phyloP scores from a whole-genome alignment of 345 rosid genomes.

The Bruguiera gymnorhiza region DNA sequence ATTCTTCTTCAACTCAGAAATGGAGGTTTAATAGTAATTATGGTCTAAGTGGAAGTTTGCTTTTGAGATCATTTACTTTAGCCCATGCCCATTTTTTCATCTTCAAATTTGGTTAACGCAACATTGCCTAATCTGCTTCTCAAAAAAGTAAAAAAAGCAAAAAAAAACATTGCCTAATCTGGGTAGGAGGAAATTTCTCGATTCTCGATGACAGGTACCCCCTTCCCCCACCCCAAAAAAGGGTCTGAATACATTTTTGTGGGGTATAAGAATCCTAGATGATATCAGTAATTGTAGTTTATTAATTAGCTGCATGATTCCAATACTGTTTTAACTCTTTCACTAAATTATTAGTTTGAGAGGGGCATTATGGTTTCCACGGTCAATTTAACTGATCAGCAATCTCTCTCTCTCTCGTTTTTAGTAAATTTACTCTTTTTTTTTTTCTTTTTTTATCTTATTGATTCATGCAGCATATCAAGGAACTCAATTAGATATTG shows the following conservation, averaged over 20 bases:
- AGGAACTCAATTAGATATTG: constrained; percentile 18
- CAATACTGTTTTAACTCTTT: constrained; percentile 18
- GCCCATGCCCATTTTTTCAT: background rate
- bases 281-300: constrained; percentile 15
- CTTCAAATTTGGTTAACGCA: constrained; percentile 6
- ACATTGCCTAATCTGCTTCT: background rate
- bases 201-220: constrained; percentile 9
- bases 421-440: background rate
- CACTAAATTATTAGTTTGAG: constrained; percentile 2
- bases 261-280: constrained; percentile 9
- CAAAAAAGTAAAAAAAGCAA: no score
- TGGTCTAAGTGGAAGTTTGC: background rate
- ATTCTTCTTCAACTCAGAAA: background rate
- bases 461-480: constrained; percentile 25
- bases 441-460: background rate
- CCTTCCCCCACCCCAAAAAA: no score
- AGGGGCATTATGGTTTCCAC: constrained; percentile 22
- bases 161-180: constrained; percentile 9
- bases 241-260: background rate
- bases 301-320: constrained; percentile 22
- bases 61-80: background rate
- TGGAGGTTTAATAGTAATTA: no score
- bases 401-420: constrained; percentile 9
- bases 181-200: constrained; percentile 37
- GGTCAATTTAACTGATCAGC: constrained; percentile 3